A percentile compares a stretch with the other conserved stretches of the same genome.
Evolutionary conservation across 2,329 filamentous ascomycete species (phyloP).

Genomic region (Fusarium sp.): DNA sequence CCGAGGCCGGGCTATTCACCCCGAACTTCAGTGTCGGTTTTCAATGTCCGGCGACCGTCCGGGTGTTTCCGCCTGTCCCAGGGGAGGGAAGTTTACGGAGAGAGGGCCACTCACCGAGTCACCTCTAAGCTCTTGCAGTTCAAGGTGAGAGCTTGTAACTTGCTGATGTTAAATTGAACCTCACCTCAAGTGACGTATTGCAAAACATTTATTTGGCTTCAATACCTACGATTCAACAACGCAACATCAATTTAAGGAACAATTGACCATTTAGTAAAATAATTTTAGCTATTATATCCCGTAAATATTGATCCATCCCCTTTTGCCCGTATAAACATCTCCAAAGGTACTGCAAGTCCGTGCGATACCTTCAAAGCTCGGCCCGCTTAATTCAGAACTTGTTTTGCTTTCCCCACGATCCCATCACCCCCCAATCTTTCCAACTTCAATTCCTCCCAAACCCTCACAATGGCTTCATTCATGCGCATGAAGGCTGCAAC

Average conservation of each 20-base stretch:
- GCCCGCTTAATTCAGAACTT: conserved; percentile 36
- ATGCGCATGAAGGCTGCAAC: conserved; percentile 36
- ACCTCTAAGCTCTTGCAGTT: background rate
- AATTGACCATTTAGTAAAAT: background rate
- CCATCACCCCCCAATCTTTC: background rate
- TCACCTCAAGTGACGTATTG: conserved; percentile 3
- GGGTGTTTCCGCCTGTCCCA: conserved; percentile 10
- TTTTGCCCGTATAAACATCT: background rate
- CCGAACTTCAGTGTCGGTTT: conserved; percentile 17
- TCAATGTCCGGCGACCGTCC: conserved; percentile 15
- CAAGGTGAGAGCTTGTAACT: background rate
- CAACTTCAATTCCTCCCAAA: background rate
- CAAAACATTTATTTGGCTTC: background rate
- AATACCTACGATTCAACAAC: background rate
- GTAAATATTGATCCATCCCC: background rate
- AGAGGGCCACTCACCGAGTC: background rate
- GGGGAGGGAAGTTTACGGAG: background rate
- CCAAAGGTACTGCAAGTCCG: conserved; percentile 24
- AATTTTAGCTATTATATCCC: background rate
- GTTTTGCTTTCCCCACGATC: conserved; percentile 19
- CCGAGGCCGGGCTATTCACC: too few relatives aligned
- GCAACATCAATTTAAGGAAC: background rate
- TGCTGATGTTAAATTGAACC: background rate
- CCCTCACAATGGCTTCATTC: conserved; percentile 36
- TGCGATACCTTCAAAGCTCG: conserved; percentile 33